Percentiles rank a stretch among this genome's conserved stretches.
These are phyloP conservation scores for Stephanodiscus triporus DNA, from an alignment of 108 stramenopile species.

Conservation along the genomic window DNA sequence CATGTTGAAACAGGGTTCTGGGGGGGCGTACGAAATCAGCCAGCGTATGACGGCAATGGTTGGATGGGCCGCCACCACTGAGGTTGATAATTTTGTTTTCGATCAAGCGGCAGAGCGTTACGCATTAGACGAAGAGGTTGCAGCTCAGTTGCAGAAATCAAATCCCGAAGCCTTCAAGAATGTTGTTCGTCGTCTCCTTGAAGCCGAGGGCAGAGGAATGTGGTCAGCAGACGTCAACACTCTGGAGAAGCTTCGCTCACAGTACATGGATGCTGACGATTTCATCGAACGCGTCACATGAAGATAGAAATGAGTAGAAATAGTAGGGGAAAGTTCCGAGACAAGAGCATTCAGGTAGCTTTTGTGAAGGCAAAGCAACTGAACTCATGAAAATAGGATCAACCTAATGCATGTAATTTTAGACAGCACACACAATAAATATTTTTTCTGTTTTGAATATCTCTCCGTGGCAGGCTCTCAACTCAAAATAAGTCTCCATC, in stretches of 20 bases:
- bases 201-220: conserved; percentile 84
- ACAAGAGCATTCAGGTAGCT: background rate
- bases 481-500: too few species aligned
- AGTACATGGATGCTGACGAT: conserved; percentile 79
- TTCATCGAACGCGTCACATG: conserved; percentile 21
- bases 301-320: conserved; percentile 19
- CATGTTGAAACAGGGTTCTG: conserved; percentile 86
- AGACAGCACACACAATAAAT: too few species aligned
- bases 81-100: conserved; percentile 83
- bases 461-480: too few species aligned
- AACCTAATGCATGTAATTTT: too few species aligned
- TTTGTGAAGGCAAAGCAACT: background rate
- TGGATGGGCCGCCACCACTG: conserved; percentile 80
- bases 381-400: too few species aligned
- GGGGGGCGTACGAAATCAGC: conserved; percentile 86
- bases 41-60: conserved; percentile 89
- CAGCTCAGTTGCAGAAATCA: conserved; percentile 67
- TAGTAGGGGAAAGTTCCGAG: too few species aligned
- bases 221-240: conserved; percentile 77
- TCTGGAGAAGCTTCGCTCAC: conserved; percentile 53
- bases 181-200: conserved; percentile 71
- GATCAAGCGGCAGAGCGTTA: conserved; percentile 89
- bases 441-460: too few species aligned
- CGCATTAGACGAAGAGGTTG: conserved; percentile 85
- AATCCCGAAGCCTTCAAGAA: conserved; percentile 89